A percentile compares a stretch with the other conserved stretches of the same genome.
Evolutionary conservation across 441 rosid genomes (phyloP).

Genomic region (Adansonia madagascariensis): DNA sequence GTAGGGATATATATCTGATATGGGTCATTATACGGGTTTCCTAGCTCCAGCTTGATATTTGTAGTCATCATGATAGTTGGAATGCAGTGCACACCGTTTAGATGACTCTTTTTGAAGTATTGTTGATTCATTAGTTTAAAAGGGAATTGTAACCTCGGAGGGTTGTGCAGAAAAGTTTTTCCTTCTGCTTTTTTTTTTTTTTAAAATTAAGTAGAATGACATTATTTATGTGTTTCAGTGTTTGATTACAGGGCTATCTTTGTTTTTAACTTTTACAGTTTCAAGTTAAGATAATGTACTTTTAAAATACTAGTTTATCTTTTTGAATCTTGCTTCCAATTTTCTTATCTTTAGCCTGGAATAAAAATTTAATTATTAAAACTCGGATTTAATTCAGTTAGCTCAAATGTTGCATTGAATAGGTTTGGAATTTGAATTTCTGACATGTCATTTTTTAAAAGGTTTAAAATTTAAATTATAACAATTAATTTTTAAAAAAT

Average conservation of each 20-base stretch:
- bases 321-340: not conserved
- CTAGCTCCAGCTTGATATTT: conserved; percentile 36
- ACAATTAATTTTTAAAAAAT: too few species aligned
- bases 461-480: too few species aligned
- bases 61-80: conserved; percentile 38
- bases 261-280: not conserved
- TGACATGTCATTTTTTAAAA: too few species aligned
- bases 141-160: conserved; percentile 27
- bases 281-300: conserved; percentile 15
- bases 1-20: conserved; percentile 36
- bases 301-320: not conserved
- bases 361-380: not conserved
- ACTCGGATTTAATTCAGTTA: too few species aligned
- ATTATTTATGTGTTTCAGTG: conserved; percentile 18
- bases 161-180: conserved; percentile 45
- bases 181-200: not conserved
- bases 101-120: conserved; percentile 48
- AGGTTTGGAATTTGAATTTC: too few species aligned
- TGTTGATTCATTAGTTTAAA: conserved; percentile 35
- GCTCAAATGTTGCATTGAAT: too few species aligned
- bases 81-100: conserved; percentile 39
- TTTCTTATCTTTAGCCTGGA: not conserved
- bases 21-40: conserved; percentile 40
- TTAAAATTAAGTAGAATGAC: conserved; percentile 2
- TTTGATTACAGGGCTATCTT: not conserved